These are phyloP conservation scores for Tuber magnatum DNA, from an alignment of 495 filamentous ascomycete species.

Conservation along the genomic window DNA sequence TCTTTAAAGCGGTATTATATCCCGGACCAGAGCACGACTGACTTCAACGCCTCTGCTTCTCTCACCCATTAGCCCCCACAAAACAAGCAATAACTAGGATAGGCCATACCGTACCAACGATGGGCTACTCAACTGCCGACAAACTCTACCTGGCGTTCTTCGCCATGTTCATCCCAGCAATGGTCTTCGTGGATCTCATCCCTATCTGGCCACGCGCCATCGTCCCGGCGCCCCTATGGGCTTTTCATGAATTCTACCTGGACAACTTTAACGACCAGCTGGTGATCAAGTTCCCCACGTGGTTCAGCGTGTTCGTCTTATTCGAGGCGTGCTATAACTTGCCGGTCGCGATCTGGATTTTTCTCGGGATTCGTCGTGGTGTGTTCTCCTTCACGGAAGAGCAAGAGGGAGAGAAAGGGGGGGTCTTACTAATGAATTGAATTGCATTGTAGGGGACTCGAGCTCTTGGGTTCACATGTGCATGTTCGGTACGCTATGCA, in stretches of 20 bases:
- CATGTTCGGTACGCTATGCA: background rate
- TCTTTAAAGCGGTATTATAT: background rate
- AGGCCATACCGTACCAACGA: constrained; percentile 2
- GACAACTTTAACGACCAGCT: constrained; percentile 34
- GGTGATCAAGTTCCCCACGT: constrained; percentile 31
- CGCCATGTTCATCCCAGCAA: constrained; percentile 29
- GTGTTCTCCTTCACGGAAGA: no score
- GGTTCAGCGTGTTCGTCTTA: constrained; percentile 25
- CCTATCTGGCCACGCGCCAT: constrained; percentile 31
- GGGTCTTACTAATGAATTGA: background rate
- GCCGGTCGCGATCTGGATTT: constrained; percentile 33
- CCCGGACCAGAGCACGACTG: background rate
- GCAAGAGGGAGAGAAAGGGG: background rate
- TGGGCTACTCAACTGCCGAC: constrained; percentile 20
- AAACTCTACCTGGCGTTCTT: constrained; percentile 28
- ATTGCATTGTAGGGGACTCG: background rate
- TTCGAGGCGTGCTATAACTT: constrained; percentile 33
- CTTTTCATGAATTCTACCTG: constrained; percentile 35
- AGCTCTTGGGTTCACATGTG: constrained; percentile 4
- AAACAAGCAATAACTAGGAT: background rate
- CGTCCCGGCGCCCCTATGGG: constrained; percentile 21
- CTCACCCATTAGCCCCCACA: background rate
- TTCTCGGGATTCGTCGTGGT: constrained; percentile 22
- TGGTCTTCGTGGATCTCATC: constrained; percentile 32
- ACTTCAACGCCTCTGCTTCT: background rate